Base-by-base conservation (phyloP, 805 yeast species). In the Saccharomycopsis schoenii region DNA sequence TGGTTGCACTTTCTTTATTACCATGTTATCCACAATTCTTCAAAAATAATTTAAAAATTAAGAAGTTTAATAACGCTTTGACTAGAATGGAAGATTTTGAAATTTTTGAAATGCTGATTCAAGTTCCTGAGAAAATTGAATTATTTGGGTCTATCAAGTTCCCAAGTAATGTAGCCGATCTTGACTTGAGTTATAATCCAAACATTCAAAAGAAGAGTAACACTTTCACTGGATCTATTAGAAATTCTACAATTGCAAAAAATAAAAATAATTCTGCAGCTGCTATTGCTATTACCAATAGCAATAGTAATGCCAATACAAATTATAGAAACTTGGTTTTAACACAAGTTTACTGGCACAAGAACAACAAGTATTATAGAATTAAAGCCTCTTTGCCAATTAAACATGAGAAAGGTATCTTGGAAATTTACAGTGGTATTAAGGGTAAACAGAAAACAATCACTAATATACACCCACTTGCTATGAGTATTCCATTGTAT, bases 21-120 rank as follows among this genome's bases (percentile, higher is more conserved):
- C 80, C 96, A 37, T 82, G 86, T n/a, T 88, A 90, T 68, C 92
- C 97, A 0, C 86, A 89, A 0, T 90, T 86, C 67, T 83, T 86
- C 71, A 76, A 74, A 47, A 81, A 83, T 68, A 76, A 78, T 1
- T 70, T 93, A 51, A 76, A 77, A 62, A 78, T 91, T 59, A 74
- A 80, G 62, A 85, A 84, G 69, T 93, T 82, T 74, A 88, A 89
- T 71, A 85, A 89, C 62, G 88, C 96, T 0, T 72, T 89, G 63
- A 82, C 92, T 2, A 81, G 86, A 63, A 73, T 93, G 66, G 76
- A 80, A 56, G 96, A 90, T 69, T 78, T 81, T 55, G 97, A 94
- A 68, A 74, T 89, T 29, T 85, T 84, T 62, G 97, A 94, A 71
- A 77, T 91, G 62, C 92, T 87, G 58, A 65, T 94, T 41, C 80